Percentiles rank a stretch among this genome's conserved stretches.
Conservation (phyloP, 805 yeast species). For the Priceomyces castillae region DNA sequence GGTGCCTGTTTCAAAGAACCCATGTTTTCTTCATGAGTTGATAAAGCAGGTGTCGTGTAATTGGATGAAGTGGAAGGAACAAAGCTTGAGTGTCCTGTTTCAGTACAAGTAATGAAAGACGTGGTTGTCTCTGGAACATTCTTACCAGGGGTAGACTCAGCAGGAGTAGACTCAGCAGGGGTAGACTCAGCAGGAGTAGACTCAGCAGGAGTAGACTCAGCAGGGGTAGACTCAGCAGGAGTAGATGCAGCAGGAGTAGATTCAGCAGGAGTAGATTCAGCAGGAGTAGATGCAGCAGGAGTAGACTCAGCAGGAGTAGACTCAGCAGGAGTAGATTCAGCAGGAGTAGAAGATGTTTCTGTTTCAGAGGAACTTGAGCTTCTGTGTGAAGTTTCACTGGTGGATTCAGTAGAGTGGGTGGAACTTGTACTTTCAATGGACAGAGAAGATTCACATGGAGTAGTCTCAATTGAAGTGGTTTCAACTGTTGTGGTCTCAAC, state of each 20-base stretch:
- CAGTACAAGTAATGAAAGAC: too few species aligned
- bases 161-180: not conserved
- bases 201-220: not conserved
- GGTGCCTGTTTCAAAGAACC: not conserved
- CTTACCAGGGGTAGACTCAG: not conserved
- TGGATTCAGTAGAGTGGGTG: not conserved
- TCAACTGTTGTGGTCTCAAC: too few species aligned
- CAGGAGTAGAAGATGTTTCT: not conserved
- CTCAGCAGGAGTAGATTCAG: not conserved
- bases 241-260: not conserved
- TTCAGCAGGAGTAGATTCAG: not conserved
- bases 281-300: not conserved
- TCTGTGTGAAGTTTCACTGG: not conserved
- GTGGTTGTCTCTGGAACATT: too few species aligned
- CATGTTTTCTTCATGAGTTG: not conserved
- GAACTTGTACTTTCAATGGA: not conserved
- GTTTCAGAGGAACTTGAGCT: not conserved
- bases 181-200: not conserved
- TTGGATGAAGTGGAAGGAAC: not conserved
- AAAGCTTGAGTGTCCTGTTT: not conserved
- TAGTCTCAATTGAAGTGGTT: not conserved
- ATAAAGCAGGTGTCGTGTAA: not conserved
- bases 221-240: not conserved
- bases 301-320: slow-evolving; percentile 1
- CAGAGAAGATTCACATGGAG: not conserved